Base-by-base conservation (phyloP, 1,284 basidiomycete genomes). In the Sanghuangporus baumii region DNA sequence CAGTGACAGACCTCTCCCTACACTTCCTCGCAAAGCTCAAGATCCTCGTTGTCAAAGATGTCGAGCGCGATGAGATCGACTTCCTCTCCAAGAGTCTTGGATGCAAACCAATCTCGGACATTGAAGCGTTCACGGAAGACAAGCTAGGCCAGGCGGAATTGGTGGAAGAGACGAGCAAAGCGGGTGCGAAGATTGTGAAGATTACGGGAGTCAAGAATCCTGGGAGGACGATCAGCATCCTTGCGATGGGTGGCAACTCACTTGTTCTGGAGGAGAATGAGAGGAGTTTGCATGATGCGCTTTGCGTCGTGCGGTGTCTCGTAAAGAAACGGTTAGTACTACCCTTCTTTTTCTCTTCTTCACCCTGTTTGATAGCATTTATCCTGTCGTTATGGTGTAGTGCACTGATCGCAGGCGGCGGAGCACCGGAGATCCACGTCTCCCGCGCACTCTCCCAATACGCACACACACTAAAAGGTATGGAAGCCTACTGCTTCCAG, bases 401-500 rank as follows among this genome's bases (percentile, higher is more conserved):
- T 46, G 96, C 96, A 18, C 80, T 99, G 61, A 98, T 99, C 70
- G 93, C 93, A 48, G 97, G 97, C 63, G 97, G 97, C 62, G 97
- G 97, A 59, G 95, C 97, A 23, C 97, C 97, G 34, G 97, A 99
- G 76, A 97, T 99, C 70, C 94, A 99, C 74, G 91, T 98, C 59
- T 98, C 97, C n/a, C 87, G 96, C 47, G 79, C 93, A 67, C 82
- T 99, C 43, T 89, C 94, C 4, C 93, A 98, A 74, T 87, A 97
- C 71, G 89, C 96, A 5, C 94, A 97, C 70, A 92, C 94, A 0
- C 84, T 99, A 68, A 97, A 92, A 76, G 96, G 97, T 59, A 98
- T 98, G 91, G 96, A 99, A 77, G 93, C 96, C 6, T 99, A 99
- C 77, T 98, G 97, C 76, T 98, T 96, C 88, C 93, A 97, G 73